Evolutionary conservation across 2,329 filamentous ascomycete genomes (phyloP).

Genomic region (Sporothrix mexicana): DNA sequence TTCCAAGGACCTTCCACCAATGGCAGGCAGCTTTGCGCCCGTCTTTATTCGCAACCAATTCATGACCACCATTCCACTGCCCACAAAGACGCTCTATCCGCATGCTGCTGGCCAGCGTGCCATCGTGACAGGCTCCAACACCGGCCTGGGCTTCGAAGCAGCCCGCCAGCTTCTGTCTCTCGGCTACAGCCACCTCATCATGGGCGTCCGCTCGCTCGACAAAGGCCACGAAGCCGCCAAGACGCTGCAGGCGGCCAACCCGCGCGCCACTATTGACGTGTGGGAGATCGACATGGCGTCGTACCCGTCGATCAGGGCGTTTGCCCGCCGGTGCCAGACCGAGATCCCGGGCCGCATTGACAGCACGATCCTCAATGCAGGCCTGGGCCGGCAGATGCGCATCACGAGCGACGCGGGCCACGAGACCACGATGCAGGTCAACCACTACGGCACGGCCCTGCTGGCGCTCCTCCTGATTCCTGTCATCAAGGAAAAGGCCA

Average conservation of each 20-base stretch:
- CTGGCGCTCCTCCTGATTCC: slow-evolving; percentile 53
- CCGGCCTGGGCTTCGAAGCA: slow-evolving; percentile 36
- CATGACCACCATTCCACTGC: slow-evolving; percentile 31
- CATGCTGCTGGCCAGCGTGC: slow-evolving; percentile 14
- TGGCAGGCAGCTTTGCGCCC: slow-evolving; percentile 21
- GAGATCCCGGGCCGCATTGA: slow-evolving; percentile 28
- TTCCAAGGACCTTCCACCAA: slow-evolving; percentile 31
- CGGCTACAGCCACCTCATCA: slow-evolving; percentile 33
- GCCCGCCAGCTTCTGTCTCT: slow-evolving; percentile 36
- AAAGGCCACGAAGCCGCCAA: slow-evolving; percentile 33
- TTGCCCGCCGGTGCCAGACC: slow-evolving; percentile 39
- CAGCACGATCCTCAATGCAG: slow-evolving; percentile 33
- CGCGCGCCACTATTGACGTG: slow-evolving; percentile 42
- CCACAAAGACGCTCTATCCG: slow-evolving; percentile 28
- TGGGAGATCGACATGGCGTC: slow-evolving; percentile 50
- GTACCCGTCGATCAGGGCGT: slow-evolving; percentile 45
- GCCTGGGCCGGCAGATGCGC: neutral
- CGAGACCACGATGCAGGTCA: slow-evolving; percentile 45
- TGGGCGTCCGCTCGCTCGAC: slow-evolving; percentile 35
- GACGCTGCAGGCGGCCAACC: slow-evolving; percentile 30
- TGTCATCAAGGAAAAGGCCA: slow-evolving; percentile 43
- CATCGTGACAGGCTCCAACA: slow-evolving; percentile 36
- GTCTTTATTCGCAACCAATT: slow-evolving; percentile 36
- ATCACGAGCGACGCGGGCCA: slow-evolving; percentile 39
- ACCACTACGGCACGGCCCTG: slow-evolving; percentile 44